Evolutionary conservation across 495 filamentous ascomycete genomes (phyloP).

Genomic region (Aspergillus indologenus): DNA sequence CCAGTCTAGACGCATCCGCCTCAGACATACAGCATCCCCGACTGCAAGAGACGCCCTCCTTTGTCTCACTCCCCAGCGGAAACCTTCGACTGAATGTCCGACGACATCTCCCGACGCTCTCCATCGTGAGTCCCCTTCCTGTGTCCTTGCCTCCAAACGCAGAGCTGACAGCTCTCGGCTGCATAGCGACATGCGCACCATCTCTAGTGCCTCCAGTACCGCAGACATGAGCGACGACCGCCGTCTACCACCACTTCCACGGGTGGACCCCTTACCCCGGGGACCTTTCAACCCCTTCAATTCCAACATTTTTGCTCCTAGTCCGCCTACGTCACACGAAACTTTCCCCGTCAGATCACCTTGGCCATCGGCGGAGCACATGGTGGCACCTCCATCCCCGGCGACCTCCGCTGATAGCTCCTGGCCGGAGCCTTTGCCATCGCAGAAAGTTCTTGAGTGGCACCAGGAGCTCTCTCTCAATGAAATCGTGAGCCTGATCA

Average conservation of each 20-base stretch:
- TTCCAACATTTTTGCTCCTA: slow-evolving; percentile 32
- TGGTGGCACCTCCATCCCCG: slow-evolving; percentile 40
- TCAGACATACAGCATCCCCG: slow-evolving; percentile 19
- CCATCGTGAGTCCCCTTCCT: slow-evolving; percentile 36
- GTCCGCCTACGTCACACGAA: slow-evolving; percentile 38
- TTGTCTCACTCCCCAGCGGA: slow-evolving; percentile 5
- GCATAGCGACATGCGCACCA: slow-evolving; percentile 19
- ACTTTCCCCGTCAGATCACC: slow-evolving; percentile 38
- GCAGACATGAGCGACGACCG: slow-evolving; percentile 34
- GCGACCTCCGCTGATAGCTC: slow-evolving; percentile 44
- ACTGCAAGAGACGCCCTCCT: background rate
- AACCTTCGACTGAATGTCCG: slow-evolving; percentile 32
- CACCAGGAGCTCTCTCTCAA: slow-evolving; percentile 32
- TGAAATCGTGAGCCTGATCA: slow-evolving; percentile 39
- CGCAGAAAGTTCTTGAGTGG: slow-evolving; percentile 38
- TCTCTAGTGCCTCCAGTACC: slow-evolving; percentile 16
- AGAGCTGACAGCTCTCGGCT: slow-evolving; percentile 15
- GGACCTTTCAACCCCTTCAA: slow-evolving; percentile 44
- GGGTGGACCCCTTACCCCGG: slow-evolving; percentile 40
- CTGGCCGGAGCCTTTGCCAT: slow-evolving; percentile 38
- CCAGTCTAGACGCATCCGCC: background rate
- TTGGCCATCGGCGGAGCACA: slow-evolving; percentile 33
- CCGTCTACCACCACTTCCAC: slow-evolving; percentile 44
- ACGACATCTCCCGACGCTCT: slow-evolving; percentile 34
- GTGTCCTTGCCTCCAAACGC: background rate